Conservation (phyloP, 495 filamentous ascomycete genomes). For the Paragyromitra xinjiangensis region DNA sequence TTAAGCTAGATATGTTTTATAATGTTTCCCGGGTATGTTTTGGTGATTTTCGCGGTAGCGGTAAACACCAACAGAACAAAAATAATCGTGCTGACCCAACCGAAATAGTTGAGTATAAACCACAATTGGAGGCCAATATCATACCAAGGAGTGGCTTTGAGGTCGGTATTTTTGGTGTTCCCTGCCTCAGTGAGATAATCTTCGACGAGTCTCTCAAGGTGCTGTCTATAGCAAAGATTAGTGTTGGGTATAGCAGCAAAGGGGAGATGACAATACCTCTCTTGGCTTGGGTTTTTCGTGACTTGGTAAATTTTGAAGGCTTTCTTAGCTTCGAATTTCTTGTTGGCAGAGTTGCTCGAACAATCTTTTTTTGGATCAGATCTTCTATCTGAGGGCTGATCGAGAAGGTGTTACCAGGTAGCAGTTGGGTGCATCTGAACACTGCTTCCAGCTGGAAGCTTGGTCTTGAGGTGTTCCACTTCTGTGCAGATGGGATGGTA, state of each 20-base stretch:
- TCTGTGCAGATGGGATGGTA: background rate
- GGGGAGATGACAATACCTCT: background rate
- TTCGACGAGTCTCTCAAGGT: background rate
- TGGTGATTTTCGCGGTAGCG: no score
- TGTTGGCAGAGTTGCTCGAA: background rate
- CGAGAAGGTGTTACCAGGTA: background rate
- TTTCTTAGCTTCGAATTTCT: background rate
- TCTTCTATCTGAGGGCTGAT: background rate
- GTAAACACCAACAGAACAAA: no score
- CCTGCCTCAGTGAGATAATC: background rate
- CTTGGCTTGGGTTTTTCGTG: background rate
- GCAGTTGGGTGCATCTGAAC: background rate
- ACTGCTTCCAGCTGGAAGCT: background rate
- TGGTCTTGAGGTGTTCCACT: background rate
- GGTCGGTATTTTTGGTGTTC: background rate
- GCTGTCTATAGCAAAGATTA: background rate
- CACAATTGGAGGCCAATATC: background rate
- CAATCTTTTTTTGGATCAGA: background rate
- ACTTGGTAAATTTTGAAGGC: background rate
- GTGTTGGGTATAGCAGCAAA: background rate
- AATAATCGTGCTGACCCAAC: background rate
- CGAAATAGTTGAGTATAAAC: background rate
- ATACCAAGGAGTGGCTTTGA: background rate
- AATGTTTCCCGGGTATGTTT: no score
- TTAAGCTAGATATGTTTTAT: background rate